A percentile compares a stretch with the other conserved stretches of the same genome.
These are phyloP conservation scores for Phytopythium chamaehyphon DNA, from an alignment of 352 stramenopile genomes.

Conservation along the genomic window DNA sequence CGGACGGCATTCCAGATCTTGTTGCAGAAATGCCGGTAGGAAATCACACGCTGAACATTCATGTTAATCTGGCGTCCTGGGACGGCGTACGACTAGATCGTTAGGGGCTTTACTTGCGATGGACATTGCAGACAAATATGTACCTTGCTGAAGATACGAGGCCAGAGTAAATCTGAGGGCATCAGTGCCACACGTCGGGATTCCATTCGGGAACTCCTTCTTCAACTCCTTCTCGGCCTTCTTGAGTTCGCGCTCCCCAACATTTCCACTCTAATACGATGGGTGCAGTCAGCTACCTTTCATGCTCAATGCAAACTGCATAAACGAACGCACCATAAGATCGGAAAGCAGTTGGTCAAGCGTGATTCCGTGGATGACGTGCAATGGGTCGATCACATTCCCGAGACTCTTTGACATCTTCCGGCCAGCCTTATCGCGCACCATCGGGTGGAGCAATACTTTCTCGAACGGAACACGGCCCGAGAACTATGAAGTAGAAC, in stretches of 20 bases:
- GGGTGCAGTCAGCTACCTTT: neutral
- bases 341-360: conserved; percentile 92
- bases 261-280: conserved; percentile 49
- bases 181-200: conserved; percentile 97
- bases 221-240: conserved; percentile 95
- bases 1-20: conserved; percentile 87
- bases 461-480: conserved; percentile 97
- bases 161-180: conserved; percentile 97
- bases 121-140: neutral
- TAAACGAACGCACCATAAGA: conserved; percentile 60
- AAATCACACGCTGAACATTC: conserved; percentile 81
- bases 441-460: conserved; percentile 99
- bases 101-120: neutral
- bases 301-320: neutral
- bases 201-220: conserved; percentile 97
- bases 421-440: conserved; percentile 98
- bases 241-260: conserved; percentile 89
- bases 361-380: conserved; percentile 97
- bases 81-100: no score
- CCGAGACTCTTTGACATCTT: conserved; percentile 99
- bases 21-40: conserved; percentile 87
- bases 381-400: conserved; percentile 99
- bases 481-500: conserved; percentile 67
- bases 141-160: conserved; percentile 90
- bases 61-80: conserved; percentile 85